Conservation (phyloP, 2,329 filamentous ascomycete species). For the Ceratocystis albifundus region DNA sequence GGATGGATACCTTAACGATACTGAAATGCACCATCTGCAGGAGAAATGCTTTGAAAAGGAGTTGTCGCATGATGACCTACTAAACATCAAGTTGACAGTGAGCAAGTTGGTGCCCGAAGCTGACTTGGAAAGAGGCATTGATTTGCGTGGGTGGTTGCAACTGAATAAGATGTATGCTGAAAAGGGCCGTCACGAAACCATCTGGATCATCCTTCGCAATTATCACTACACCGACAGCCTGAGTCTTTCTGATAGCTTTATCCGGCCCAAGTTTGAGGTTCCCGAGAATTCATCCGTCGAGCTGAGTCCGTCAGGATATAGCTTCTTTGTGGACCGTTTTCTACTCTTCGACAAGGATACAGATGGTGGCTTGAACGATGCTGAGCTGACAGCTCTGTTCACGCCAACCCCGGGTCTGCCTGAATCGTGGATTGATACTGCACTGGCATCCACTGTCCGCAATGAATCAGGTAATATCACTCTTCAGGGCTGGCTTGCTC, state of each 20-base stretch:
- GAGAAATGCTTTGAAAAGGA: slow-evolving; percentile 83
- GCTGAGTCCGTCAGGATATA: slow-evolving; percentile 83
- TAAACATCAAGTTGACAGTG: slow-evolving; percentile 84
- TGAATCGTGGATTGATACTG: slow-evolving; percentile 72
- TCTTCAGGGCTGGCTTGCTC: slow-evolving; percentile 91
- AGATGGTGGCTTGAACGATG: slow-evolving; percentile 80
- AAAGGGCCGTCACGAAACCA: slow-evolving; percentile 93
- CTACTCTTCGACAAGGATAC: slow-evolving; percentile 94
- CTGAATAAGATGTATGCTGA: slow-evolving; percentile 95
- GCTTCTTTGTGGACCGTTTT: slow-evolving; percentile 96
- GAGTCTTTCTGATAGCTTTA: slow-evolving; percentile 77
- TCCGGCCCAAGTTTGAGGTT: slow-evolving; percentile 89
- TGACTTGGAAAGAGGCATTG: slow-evolving; percentile 59
- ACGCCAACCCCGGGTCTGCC: slow-evolving; percentile 86
- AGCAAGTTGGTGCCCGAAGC: slow-evolving; percentile 54
- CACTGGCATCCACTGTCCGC: slow-evolving; percentile 83
- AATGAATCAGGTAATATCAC: slow-evolving; percentile 95
- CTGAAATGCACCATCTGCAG: slow-evolving; percentile 86
- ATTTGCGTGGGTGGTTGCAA: slow-evolving; percentile 71
- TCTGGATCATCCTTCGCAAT: slow-evolving; percentile 91
- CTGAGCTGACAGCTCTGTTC: slow-evolving; percentile 76
- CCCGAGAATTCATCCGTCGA: slow-evolving; percentile 87
- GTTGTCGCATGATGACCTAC: slow-evolving; percentile 66
- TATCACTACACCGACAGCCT: slow-evolving; percentile 95
- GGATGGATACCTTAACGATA: slow-evolving; percentile 80